phyloP scores from a whole-genome alignment of 2,329 filamentous ascomycete genomes.

The Penicillium sp. region DNA sequence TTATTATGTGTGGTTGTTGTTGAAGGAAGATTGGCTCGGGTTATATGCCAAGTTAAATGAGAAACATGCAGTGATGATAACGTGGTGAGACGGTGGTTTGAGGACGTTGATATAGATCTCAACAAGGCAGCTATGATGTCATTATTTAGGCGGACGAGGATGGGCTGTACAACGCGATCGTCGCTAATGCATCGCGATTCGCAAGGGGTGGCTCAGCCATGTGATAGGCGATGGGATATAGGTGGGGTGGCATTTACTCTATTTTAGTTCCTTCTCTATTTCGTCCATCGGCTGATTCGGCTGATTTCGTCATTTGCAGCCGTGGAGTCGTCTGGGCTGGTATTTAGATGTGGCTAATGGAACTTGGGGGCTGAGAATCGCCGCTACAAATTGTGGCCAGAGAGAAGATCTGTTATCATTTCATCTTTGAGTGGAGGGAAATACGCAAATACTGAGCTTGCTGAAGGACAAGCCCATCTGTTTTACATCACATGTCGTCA shows the following conservation, averaged over 20 bases:
- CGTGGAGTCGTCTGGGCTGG: too few relatives aligned
- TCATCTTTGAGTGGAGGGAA: constrained; percentile 20
- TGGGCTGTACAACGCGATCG: constrained; percentile 13
- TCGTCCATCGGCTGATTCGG: background rate
- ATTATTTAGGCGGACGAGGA: constrained; percentile 18
- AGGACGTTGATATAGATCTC: background rate
- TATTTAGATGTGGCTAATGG: too few relatives aligned
- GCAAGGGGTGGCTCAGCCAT: background rate
- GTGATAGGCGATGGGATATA: background rate
- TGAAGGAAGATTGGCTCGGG: background rate
- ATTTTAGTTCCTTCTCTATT: background rate
- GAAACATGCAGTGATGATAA: background rate
- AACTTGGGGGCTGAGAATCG: background rate
- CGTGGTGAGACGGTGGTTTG: background rate
- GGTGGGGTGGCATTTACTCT: background rate
- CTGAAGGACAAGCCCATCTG: constrained; percentile 1
- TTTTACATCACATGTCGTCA: constrained; percentile 13
- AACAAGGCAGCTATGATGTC: constrained; percentile 16
- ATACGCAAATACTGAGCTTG: background rate
- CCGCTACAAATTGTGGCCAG: background rate
- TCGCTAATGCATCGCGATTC: background rate
- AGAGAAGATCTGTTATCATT: constrained; percentile 16
- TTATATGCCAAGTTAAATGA: too few relatives aligned
- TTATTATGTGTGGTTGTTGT: background rate
- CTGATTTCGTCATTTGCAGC: background rate